Percentiles rank a stretch among this genome's conserved stretches.
These are phyloP conservation scores for Saccharomycopsis oosterbeekiorum DNA, from an alignment of 805 yeast species.

Conservation along the genomic window DNA sequence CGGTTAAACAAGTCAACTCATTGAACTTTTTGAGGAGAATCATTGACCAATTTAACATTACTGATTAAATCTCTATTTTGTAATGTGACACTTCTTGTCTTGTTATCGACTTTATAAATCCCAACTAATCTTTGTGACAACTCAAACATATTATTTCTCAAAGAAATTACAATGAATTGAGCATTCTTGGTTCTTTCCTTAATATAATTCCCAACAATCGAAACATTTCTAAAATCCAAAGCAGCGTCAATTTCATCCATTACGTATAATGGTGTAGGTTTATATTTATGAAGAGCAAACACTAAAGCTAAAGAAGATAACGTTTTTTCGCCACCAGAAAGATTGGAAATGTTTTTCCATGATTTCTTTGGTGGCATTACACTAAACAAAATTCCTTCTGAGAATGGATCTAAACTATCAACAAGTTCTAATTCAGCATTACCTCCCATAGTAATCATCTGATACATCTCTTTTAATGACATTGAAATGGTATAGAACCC, in stretches of 20 bases:
- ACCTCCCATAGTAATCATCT: conserved; percentile 98
- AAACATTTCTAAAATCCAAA: conserved; percentile 89
- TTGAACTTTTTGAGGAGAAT: not conserved
- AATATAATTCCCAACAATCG: conserved; percentile 94
- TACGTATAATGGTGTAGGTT: conserved; percentile 94
- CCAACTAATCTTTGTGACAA: conserved; percentile 91
- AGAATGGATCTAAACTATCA: conserved; percentile 93
- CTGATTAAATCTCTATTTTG: conserved; percentile 43
- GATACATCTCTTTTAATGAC: conserved; percentile 92
- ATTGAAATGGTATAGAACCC: conserved; percentile 83
- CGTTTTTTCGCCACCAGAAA: conserved; percentile 98
- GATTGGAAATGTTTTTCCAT: conserved; percentile 90
- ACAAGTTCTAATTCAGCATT: conserved; percentile 95
- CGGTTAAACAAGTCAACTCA: not conserved
- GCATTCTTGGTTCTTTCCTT: conserved; percentile 94
- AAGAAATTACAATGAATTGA: conserved; percentile 89
- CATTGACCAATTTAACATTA: not conserved
- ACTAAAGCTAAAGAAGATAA: conserved; percentile 89
- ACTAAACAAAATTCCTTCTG: conserved; percentile 92
- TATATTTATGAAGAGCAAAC: conserved; percentile 90
- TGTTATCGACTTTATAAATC: conserved; percentile 84
- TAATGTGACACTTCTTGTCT: conserved; percentile 76
- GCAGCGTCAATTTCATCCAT: conserved; percentile 99
- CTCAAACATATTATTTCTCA: conserved; percentile 97
- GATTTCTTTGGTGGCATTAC: conserved; percentile 99